These are phyloP conservation scores for Lachancea quebecensis DNA, from an alignment of 805 yeast genomes.

Conservation along the genomic window DNA sequence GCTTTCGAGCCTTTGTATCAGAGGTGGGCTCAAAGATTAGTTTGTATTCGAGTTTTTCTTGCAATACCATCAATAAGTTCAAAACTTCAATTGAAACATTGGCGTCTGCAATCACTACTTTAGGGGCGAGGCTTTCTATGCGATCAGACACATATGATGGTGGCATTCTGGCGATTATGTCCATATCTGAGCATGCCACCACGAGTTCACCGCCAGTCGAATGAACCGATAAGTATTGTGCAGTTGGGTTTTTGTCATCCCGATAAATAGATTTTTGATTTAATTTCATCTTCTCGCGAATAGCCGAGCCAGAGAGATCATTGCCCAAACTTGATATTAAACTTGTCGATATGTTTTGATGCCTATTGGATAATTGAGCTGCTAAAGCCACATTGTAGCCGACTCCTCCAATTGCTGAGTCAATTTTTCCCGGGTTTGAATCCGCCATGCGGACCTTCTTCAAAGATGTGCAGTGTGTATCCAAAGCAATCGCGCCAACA, in stretches of 20 bases:
- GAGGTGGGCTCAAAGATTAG: slow-evolving; percentile 76
- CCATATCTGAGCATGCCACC: slow-evolving; percentile 82
- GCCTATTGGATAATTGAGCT: slow-evolving; percentile 33
- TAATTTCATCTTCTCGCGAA: slow-evolving; percentile 32
- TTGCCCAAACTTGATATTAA: slow-evolving; percentile 56
- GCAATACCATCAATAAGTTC: slow-evolving; percentile 31
- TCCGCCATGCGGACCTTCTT: slow-evolving; percentile 38
- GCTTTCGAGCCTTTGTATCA: slow-evolving; percentile 47
- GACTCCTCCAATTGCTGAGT: slow-evolving; percentile 71
- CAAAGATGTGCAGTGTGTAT: slow-evolving; percentile 50
- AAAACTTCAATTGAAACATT: slow-evolving; percentile 47
- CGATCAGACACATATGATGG: slow-evolving; percentile 36
- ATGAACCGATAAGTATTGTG: slow-evolving; percentile 70
- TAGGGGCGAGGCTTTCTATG: slow-evolving; percentile 39
- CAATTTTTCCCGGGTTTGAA: slow-evolving; percentile 64
- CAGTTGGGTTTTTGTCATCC: slow-evolving; percentile 36
- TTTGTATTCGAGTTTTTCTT: slow-evolving; percentile 19
- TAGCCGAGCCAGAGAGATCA: slow-evolving; percentile 46
- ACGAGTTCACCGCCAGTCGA: slow-evolving; percentile 53
- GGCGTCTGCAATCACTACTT: slow-evolving; percentile 55
- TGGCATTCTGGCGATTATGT: slow-evolving; percentile 48
- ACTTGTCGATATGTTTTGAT: slow-evolving; percentile 23
- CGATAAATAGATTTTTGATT: slow-evolving; percentile 21
- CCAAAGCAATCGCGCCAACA: slow-evolving; percentile 74
- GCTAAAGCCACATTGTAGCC: slow-evolving; percentile 77